These are phyloP conservation scores for Sporopachydermia cereana DNA, from an alignment of 1,139 yeast species.

Conservation along the genomic window DNA sequence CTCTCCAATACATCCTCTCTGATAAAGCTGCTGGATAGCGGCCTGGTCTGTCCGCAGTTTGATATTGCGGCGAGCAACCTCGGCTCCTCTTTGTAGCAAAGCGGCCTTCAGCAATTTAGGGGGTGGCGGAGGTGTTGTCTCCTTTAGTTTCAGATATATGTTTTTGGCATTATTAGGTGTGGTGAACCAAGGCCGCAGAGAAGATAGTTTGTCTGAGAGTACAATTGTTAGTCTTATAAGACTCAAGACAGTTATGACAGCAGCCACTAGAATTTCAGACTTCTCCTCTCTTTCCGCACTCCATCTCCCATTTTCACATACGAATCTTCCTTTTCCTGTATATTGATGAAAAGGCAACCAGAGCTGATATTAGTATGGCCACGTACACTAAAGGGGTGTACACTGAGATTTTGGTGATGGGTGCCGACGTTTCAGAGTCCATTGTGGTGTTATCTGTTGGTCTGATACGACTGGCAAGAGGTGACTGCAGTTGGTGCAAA, in stretches of 20 bases:
- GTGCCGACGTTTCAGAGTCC: not conserved
- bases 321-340: conserved; percentile 51
- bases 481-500: too few species aligned
- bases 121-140: conserved; percentile 50
- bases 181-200: conserved; percentile 58
- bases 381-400: conserved; percentile 78
- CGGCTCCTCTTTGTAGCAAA: conserved; percentile 60
- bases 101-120: conserved; percentile 83
- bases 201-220: conserved; percentile 36
- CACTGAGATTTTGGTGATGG: conserved; percentile 42
- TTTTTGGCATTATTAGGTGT: conserved; percentile 55
- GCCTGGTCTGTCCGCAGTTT: conserved; percentile 66
- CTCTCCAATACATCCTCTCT: conserved; percentile 85
- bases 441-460: too few species aligned
- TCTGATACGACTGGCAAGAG: too few species aligned
- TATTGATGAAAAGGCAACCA: conserved; percentile 58
- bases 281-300: conserved; percentile 11
- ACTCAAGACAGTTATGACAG: not conserved
- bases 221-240: too few species aligned
- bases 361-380: conserved; percentile 55
- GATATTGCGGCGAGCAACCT: conserved; percentile 55
- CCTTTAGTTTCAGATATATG: conserved; percentile 48
- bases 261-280: too few species aligned
- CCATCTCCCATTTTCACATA: too few species aligned
- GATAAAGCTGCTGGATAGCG: conserved; percentile 58